These are phyloP conservation scores for Suhomyces coccinellae DNA, from an alignment of 1,139 yeast genomes.

Conservation along the genomic window DNA sequence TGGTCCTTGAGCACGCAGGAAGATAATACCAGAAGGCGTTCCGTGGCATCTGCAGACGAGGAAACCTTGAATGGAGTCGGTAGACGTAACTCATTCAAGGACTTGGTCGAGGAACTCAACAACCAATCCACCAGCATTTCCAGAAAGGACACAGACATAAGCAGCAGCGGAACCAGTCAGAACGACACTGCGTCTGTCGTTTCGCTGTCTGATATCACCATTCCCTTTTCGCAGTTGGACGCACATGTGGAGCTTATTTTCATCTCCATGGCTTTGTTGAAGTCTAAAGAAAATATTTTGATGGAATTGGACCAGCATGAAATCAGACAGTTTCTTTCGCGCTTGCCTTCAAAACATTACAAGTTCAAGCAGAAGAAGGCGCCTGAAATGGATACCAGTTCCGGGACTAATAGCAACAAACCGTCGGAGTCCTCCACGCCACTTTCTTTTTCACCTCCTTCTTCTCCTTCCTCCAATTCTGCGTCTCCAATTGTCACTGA, in stretches of 20 bases:
- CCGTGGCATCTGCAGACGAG: conserved; percentile 3
- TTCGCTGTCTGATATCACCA: conserved; percentile 11
- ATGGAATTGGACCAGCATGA: conserved; percentile 90
- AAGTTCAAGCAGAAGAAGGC: conserved; percentile 33
- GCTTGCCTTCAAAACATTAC: conserved; percentile 49
- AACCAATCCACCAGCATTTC: conserved; percentile 12
- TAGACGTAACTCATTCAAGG: conserved; percentile 31
- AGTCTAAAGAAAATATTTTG: conserved; percentile 74
- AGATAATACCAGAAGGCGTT: conserved; percentile 5
- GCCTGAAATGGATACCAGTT: conserved; percentile 1
- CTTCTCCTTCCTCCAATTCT: conserved; percentile 12
- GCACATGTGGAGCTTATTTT: conserved; percentile 80
- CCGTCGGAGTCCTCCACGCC: conserved; percentile 15
- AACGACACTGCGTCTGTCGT: neutral
- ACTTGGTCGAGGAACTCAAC: conserved; percentile 33
- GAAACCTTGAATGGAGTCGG: conserved; percentile 1
- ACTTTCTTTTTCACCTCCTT: conserved; percentile 11
- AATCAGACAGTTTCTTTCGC: conserved; percentile 72
- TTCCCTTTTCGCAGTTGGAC: conserved; percentile 69
- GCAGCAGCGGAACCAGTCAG: conserved; percentile 5
- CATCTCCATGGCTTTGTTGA: conserved; percentile 74
- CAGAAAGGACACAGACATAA: conserved; percentile 13
- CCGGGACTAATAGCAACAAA: conserved; percentile 4
- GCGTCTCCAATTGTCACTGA: conserved; percentile 11
- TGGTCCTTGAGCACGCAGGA: conserved; percentile 34